A percentile compares a stretch with the other conserved stretches of the same genome.
phyloP scores from a whole-genome alignment of 202 grass and related monocot species.

The Cymbopogon flexuosus region DNA sequence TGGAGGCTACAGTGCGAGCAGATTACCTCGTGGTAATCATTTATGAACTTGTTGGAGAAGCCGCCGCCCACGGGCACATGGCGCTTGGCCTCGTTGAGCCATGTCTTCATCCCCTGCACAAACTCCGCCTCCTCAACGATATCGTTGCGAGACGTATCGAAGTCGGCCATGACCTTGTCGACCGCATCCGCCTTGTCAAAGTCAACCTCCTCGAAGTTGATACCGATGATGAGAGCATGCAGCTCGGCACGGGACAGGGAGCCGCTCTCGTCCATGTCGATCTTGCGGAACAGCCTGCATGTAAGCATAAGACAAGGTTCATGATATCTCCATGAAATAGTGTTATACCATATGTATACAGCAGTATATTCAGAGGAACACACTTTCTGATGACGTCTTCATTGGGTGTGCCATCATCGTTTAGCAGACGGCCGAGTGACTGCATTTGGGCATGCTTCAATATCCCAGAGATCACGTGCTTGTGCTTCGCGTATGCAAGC shows the following conservation, averaged over 20 bases:
- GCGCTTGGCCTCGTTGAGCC: slow-evolving; percentile 55
- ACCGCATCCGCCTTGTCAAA: slow-evolving; percentile 53
- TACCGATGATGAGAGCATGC: slow-evolving; percentile 73
- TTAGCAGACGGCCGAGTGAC: slow-evolving; percentile 51
- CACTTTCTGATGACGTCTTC: slow-evolving; percentile 58
- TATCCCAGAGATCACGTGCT: slow-evolving; percentile 95
- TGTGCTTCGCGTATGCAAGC: slow-evolving; percentile 86
- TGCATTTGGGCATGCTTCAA: slow-evolving; percentile 48
- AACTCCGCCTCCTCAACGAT: slow-evolving; percentile 61
- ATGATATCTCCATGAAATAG: slow-evolving; percentile 1
- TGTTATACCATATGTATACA: not conserved
- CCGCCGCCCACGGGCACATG: slow-evolving; percentile 17
- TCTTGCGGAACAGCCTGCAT: slow-evolving; percentile 60
- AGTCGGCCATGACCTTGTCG: slow-evolving; percentile 72
- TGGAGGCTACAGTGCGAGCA: not conserved
- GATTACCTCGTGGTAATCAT: slow-evolving; percentile 59
- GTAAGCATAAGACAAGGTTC: slow-evolving; percentile 19
- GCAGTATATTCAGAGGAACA: not conserved
- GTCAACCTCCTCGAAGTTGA: slow-evolving; percentile 73
- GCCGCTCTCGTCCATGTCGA: slow-evolving; percentile 49
- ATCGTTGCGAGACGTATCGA: slow-evolving; percentile 62
- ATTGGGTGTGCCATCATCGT: slow-evolving; percentile 61
- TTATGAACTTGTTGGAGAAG: slow-evolving; percentile 56
- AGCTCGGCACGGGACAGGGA: slow-evolving; percentile 56
- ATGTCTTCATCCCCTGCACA: slow-evolving; percentile 56